Percentiles rank a stretch among this genome's conserved stretches.
These are phyloP conservation scores for Cladosporium sp. DNA, from an alignment of 2,329 filamentous ascomycete genomes.

Conservation along the genomic window DNA sequence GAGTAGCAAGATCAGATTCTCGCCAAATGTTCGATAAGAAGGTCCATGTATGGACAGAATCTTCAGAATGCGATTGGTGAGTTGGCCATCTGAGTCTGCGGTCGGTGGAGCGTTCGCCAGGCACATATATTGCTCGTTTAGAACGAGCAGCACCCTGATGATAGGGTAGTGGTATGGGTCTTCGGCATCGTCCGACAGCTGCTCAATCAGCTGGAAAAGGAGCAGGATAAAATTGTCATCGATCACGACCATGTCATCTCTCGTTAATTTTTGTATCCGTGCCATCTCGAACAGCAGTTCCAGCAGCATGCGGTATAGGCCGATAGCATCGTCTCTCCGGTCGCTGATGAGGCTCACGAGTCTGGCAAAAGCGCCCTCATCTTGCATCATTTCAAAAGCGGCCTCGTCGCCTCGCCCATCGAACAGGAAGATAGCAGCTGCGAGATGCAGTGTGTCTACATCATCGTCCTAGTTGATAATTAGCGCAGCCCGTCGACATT, in stretches of 20 bases:
- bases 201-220: conserved; percentile 84
- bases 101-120: conserved; percentile 62
- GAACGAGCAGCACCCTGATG: conserved; percentile 88
- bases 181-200: conserved; percentile 78
- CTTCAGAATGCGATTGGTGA: conserved; percentile 95
- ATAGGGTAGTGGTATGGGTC: conserved; percentile 96
- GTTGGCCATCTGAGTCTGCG: conserved; percentile 45
- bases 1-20: conserved; percentile 92
- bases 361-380: conserved; percentile 78
- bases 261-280: conserved; percentile 77
- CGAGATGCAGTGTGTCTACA: conserved; percentile 72
- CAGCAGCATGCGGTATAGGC: conserved; percentile 76
- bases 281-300: conserved; percentile 97
- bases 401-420: conserved; percentile 78
- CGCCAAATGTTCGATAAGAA: conserved; percentile 88
- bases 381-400: conserved; percentile 83
- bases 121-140: conserved; percentile 96
- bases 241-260: conserved; percentile 69
- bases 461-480: conserved; percentile 72
- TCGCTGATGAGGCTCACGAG: conserved; percentile 78
- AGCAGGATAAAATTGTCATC: conserved; percentile 79
- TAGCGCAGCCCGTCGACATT: conserved; percentile 6
- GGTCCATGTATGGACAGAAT: conserved; percentile 78
- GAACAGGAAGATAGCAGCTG: conserved; percentile 79
- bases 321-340: conserved; percentile 62